phyloP scores from a whole-genome alignment of 2,329 filamentous ascomycete species.

The Blastomyces percursus region DNA sequence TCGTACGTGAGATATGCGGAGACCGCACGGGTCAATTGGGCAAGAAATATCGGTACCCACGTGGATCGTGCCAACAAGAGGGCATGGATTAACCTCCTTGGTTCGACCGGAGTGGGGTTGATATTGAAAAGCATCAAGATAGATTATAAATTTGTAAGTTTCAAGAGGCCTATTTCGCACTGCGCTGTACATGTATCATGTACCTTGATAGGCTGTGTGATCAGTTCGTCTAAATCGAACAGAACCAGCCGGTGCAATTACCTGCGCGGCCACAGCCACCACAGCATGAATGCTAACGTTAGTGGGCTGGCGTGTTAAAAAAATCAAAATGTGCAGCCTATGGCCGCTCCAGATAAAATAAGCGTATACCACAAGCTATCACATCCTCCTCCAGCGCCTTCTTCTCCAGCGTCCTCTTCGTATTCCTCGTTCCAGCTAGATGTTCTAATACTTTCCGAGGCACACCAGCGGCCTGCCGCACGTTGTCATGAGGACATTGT shows the following conservation, averaged over 20 bases:
- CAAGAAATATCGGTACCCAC: constrained; percentile 54
- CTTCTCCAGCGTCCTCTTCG: constrained; percentile 17
- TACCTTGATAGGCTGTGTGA: not conserved
- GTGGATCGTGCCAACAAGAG: constrained; percentile 50
- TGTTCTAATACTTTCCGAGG: constrained; percentile 61
- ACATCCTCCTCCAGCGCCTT: constrained; percentile 22
- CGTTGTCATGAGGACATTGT: constrained; percentile 67
- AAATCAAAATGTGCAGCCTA: constrained; percentile 46
- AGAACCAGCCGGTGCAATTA: not conserved
- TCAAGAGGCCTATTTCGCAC: not conserved
- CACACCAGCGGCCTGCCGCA: constrained; percentile 60
- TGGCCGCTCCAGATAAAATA: constrained; percentile 71
- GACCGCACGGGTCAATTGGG: constrained; percentile 68
- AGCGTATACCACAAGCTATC: constrained; percentile 71
- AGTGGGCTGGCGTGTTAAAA: not conserved
- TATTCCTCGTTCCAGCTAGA: constrained; percentile 37
- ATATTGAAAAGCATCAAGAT: constrained; percentile 71
- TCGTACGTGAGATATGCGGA: constrained; percentile 77
- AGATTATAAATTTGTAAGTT: constrained; percentile 75
- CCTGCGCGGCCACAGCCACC: not conserved
- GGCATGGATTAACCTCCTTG: constrained; percentile 60
- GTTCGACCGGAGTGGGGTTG: constrained; percentile 55
- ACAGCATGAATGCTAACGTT: not conserved
- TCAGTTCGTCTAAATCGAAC: not conserved
- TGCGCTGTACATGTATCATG: not conserved